Conservation (phyloP, 306 rosid species). For the Prunus mume region DNA sequence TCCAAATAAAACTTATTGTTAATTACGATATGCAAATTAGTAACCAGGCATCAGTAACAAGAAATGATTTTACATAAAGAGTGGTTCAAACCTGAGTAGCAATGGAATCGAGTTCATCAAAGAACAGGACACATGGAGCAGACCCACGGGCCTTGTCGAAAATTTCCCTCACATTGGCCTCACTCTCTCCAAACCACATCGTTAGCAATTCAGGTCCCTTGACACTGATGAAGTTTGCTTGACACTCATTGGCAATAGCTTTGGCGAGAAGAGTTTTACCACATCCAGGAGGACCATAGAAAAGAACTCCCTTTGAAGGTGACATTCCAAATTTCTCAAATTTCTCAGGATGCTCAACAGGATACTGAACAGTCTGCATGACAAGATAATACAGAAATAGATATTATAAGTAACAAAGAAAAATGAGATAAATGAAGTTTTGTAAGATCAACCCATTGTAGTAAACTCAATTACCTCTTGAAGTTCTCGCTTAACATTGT, state of each 20-base stretch:
- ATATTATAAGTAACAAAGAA: neutral
- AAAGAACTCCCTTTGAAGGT: conserved; percentile 97
- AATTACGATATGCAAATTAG: conserved; percentile 3
- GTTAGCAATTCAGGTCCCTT: conserved; percentile 99
- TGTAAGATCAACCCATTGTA: conserved; percentile 6
- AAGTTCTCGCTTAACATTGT: conserved; percentile 95
- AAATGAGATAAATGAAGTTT: neutral
- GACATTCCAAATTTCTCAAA: conserved; percentile 99
- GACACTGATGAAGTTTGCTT: conserved; percentile 94
- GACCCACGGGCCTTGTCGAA: conserved; percentile 99
- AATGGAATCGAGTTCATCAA: conserved; percentile 96
- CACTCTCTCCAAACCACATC: conserved; percentile 99
- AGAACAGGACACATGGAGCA: conserved; percentile 98
- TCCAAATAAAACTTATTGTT: neutral
- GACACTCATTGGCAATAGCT: conserved; percentile 98
- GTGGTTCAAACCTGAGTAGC: conserved; percentile 82
- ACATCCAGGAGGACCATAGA: conserved; percentile 99
- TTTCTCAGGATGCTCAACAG: conserved; percentile 98
- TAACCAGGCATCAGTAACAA: neutral
- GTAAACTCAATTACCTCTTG: conserved; percentile 68
- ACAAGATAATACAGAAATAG: conserved; percentile 10
- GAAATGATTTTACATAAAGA: neutral
- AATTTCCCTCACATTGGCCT: conserved; percentile 97
- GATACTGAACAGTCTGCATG: conserved; percentile 95
- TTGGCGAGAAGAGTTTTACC: conserved; percentile 97